Conservation (phyloP, 2,329 filamentous ascomycete species). For the Mariannaea sp. region DNA sequence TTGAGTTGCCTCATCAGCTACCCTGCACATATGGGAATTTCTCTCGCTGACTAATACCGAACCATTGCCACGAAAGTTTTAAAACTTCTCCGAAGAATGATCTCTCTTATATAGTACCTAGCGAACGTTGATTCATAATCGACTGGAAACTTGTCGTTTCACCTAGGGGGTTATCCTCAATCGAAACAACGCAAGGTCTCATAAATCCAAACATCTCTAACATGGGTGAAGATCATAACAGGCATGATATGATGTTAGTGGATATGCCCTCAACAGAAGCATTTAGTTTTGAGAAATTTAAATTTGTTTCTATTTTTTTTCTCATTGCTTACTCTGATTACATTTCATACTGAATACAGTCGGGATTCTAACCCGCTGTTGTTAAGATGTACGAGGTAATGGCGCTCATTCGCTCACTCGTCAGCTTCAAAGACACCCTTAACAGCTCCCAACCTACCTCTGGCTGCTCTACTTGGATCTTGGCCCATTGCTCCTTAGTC, state of each 20-base stretch:
- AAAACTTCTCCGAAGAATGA: too few species aligned
- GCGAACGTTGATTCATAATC: too few species aligned
- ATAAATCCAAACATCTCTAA: too few species aligned
- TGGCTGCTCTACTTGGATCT: constrained; percentile 71
- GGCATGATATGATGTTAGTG: too few species aligned
- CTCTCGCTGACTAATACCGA: constrained; percentile 25
- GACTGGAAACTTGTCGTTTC: too few species aligned
- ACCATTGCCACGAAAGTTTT: not conserved
- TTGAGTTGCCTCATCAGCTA: not conserved
- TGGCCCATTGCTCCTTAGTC: constrained; percentile 71
- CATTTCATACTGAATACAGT: constrained; percentile 2
- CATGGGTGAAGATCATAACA: too few species aligned
- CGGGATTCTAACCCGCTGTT: constrained; percentile 48
- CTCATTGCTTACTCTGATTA: not conserved
- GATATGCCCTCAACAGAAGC: too few species aligned
- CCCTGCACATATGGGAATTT: not conserved
- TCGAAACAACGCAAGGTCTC: too few species aligned
- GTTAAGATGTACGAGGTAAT: constrained; percentile 63
- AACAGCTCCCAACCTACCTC: constrained; percentile 84
- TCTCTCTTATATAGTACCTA: too few species aligned
- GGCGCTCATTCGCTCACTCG: constrained; percentile 84
- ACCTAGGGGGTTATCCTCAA: too few species aligned
- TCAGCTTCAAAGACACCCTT: constrained; percentile 87
- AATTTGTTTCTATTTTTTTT: not conserved
- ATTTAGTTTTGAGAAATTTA: not conserved